Percentiles rank a stretch among this genome's conserved stretches.
These are phyloP conservation scores for Bothia castanella DNA, from an alignment of 1,284 basidiomycete species.

Conservation along the genomic window DNA sequence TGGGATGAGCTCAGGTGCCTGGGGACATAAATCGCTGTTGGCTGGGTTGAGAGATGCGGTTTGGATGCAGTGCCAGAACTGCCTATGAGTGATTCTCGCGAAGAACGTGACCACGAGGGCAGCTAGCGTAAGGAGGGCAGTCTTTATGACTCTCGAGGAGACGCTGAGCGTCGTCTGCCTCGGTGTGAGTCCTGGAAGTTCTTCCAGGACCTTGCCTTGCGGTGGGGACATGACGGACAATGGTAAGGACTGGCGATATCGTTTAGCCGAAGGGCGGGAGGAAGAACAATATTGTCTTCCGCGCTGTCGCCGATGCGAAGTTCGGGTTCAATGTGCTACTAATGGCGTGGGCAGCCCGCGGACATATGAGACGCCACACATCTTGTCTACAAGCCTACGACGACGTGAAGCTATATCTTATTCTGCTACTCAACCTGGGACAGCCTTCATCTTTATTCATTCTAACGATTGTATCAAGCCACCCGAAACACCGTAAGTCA, in stretches of 20 bases:
- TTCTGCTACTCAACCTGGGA: too few species aligned
- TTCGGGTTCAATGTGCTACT: not conserved
- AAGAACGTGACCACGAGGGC: constrained; percentile 19
- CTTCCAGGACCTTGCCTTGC: constrained; percentile 2
- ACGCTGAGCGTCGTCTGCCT: not conserved
- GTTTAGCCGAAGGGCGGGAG: not conserved
- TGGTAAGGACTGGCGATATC: not conserved
- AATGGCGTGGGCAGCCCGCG: too few species aligned
- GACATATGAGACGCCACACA: too few species aligned
- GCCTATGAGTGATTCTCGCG: constrained; percentile 1
- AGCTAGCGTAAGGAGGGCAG: constrained; percentile 15
- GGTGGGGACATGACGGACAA: constrained; percentile 10
- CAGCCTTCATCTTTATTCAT: too few species aligned
- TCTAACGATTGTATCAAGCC: not conserved
- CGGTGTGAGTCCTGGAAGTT: constrained; percentile 12
- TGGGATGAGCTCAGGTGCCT: constrained; percentile 27
- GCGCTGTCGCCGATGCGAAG: not conserved
- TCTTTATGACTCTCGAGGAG: constrained; percentile 14
- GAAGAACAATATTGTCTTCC: not conserved
- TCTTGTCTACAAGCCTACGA: too few species aligned
- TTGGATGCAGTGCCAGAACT: constrained; percentile 7
- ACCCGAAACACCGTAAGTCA: constrained; percentile 1
- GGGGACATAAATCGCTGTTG: constrained; percentile 24
- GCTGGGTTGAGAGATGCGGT: not conserved
- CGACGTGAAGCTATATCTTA: too few species aligned